Conservation (phyloP, 768 basidiomycete genomes). For the Calocybe indica region DNA sequence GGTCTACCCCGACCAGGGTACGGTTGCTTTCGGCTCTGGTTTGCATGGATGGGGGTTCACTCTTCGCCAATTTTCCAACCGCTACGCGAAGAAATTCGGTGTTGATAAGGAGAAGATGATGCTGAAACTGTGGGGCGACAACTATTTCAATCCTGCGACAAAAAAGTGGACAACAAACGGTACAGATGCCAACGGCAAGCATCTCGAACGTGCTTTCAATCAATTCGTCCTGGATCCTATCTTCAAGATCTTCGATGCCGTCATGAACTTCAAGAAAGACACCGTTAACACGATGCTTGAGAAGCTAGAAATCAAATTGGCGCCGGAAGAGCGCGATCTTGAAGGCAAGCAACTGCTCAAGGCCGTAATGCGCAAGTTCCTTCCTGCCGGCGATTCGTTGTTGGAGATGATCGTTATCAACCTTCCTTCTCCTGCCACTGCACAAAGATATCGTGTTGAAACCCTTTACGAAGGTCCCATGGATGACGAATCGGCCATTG, state of each 20-base stretch:
- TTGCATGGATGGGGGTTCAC: constrained; percentile 99
- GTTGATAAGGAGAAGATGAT: constrained; percentile 99
- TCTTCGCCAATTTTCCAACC: constrained; percentile 90
- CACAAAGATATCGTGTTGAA: constrained; percentile 98
- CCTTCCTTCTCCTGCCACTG: constrained; percentile 94
- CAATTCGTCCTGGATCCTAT: constrained; percentile 98
- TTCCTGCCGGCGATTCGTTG: constrained; percentile 97
- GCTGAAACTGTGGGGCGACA: constrained; percentile 97
- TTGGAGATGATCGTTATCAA: constrained; percentile 99
- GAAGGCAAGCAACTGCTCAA: constrained; percentile 97
- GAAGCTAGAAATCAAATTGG: constrained; percentile 92
- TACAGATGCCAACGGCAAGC: constrained; percentile 74
- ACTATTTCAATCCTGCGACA: constrained; percentile 96
- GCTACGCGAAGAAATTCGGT: constrained; percentile 98
- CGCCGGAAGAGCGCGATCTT: constrained; percentile 82
- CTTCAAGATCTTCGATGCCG: constrained; percentile 95
- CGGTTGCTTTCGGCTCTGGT: constrained; percentile 98
- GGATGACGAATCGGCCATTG: constrained; percentile 99
- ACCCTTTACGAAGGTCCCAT: constrained; percentile 99
- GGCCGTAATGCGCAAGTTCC: constrained; percentile 98
- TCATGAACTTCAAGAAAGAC: constrained; percentile 99
- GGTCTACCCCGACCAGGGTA: constrained; percentile 97
- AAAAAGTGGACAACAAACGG: constrained; percentile 91
- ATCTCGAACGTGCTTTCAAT: constrained; percentile 98
- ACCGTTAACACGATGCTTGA: constrained; percentile 77